Evolutionary conservation across 139 green algal genomes (phyloP).

Genomic region (Chlorella sp.): DNA sequence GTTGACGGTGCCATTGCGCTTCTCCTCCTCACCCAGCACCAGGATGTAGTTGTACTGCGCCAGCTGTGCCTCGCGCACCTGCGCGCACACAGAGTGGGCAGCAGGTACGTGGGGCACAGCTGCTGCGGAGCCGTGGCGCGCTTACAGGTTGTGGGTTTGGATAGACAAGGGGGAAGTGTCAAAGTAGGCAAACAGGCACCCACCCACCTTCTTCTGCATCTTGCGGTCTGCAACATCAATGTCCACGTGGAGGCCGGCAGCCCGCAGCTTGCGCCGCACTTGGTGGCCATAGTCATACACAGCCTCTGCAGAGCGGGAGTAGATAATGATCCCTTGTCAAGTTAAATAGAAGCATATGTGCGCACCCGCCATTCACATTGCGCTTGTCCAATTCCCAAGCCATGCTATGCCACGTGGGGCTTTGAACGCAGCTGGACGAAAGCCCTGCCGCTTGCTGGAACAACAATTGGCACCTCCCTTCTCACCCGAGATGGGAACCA

Average conservation of each 20-base stretch:
- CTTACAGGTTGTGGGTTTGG: neutral
- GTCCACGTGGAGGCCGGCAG: conserved; percentile 78
- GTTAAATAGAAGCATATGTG: too few species aligned
- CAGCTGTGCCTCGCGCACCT: conserved; percentile 90
- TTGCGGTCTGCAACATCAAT: conserved; percentile 88
- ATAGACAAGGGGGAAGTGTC: too few species aligned
- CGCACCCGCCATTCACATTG: too few species aligned
- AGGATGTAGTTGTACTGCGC: conserved; percentile 99
- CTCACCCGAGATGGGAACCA: conserved; percentile 91
- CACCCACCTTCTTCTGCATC: conserved; percentile 97
- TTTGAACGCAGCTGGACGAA: too few species aligned
- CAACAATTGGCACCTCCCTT: neutral
- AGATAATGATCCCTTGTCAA: too few species aligned
- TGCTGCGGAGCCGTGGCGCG: neutral
- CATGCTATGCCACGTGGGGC: too few species aligned
- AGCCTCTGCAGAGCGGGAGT: conserved; percentile 57
- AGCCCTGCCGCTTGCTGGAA: too few species aligned
- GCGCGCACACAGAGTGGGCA: neutral
- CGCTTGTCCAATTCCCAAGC: too few species aligned
- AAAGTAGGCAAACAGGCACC: too few species aligned
- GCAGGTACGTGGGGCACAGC: neutral
- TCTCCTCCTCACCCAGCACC: conserved; percentile 90
- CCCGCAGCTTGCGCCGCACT: conserved; percentile 75
- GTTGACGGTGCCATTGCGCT: conserved; percentile 82
- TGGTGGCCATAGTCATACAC: conserved; percentile 80